Conservation (phyloP, 768 basidiomycete species). For the Rhodotorula graminis region DNA sequence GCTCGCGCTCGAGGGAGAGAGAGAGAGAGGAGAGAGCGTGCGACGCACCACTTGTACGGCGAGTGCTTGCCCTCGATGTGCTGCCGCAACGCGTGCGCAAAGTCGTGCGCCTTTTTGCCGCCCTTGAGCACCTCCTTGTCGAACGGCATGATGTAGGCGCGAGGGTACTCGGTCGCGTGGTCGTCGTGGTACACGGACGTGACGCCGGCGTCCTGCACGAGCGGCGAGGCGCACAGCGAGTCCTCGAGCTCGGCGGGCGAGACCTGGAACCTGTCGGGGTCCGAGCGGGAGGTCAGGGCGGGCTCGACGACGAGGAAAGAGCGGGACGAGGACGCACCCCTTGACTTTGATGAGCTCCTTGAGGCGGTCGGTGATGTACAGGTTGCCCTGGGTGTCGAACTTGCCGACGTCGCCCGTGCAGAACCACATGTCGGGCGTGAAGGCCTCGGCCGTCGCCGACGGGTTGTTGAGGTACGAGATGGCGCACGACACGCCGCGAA, state of each 20-base stretch:
- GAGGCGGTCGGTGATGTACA: conserved; percentile 36
- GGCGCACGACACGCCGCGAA: conserved; percentile 33
- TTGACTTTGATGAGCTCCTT: conserved; percentile 45
- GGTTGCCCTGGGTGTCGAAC: conserved; percentile 33
- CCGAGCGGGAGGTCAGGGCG: not conserved
- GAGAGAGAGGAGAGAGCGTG: not conserved
- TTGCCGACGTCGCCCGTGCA: conserved; percentile 44
- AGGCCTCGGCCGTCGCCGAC: conserved; percentile 37
- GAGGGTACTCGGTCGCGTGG: conserved; percentile 42
- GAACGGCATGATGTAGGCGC: conserved; percentile 43
- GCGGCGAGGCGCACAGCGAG: conserved; percentile 36
- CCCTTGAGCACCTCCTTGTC: conserved; percentile 35
- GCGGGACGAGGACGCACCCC: conserved; percentile 19
- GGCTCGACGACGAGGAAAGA: not conserved
- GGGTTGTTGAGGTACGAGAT: conserved; percentile 43
- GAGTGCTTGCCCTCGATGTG: conserved; percentile 39
- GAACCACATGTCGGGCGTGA: conserved; percentile 40
- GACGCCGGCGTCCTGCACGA: conserved; percentile 43
- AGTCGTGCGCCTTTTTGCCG: conserved; percentile 18
- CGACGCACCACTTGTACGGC: conserved; percentile 42
- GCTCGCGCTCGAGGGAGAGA: not conserved
- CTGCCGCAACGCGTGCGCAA: conserved; percentile 34
- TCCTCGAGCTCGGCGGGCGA: conserved; percentile 43
- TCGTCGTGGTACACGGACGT: conserved; percentile 40
- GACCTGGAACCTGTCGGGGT: conserved; percentile 41